Conservation (phyloP, 306 rosid species). For the Cucumis sativus region DNA sequence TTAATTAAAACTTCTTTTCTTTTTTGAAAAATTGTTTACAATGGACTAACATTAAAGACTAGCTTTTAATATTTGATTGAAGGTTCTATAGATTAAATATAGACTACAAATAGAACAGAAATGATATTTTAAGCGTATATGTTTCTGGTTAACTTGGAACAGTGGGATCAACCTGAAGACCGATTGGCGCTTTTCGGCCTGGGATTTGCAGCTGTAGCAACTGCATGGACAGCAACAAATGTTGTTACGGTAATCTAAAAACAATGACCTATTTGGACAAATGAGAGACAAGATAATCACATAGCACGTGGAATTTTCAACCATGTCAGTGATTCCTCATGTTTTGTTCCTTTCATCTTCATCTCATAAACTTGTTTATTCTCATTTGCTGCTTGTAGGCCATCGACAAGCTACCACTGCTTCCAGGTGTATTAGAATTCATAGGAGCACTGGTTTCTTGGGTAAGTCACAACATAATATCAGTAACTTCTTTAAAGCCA, state of each 20-base stretch:
- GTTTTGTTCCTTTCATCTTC: not conserved
- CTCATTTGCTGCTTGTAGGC: slow-evolving; percentile 26
- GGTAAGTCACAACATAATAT: slow-evolving; percentile 26
- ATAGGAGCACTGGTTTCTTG: slow-evolving; percentile 62
- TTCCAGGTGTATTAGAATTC: slow-evolving; percentile 54
- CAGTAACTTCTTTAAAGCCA: not conserved
- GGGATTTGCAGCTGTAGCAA: slow-evolving; percentile 70
- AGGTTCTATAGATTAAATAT: too few species aligned
- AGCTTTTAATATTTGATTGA: too few species aligned
- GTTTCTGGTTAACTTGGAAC: slow-evolving; percentile 16
- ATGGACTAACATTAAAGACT: too few species aligned
- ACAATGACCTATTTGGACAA: not conserved
- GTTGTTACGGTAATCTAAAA: slow-evolving; percentile 37
- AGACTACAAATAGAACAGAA: too few species aligned
- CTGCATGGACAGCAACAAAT: slow-evolving; percentile 54
- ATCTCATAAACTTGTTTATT: not conserved
- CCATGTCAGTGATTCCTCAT: not conserved
- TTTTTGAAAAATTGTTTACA: too few species aligned
- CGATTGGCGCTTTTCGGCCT: slow-evolving; percentile 54
- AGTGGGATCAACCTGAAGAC: slow-evolving; percentile 77
- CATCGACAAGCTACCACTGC: slow-evolving; percentile 59
- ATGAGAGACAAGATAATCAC: not conserved
- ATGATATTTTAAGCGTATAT: not conserved
- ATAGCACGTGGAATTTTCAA: not conserved
- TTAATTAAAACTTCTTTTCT: too few species aligned